Conservation (phyloP, 2,329 filamentous ascomycete species). For the Aspergillus pseudonomiae region DNA sequence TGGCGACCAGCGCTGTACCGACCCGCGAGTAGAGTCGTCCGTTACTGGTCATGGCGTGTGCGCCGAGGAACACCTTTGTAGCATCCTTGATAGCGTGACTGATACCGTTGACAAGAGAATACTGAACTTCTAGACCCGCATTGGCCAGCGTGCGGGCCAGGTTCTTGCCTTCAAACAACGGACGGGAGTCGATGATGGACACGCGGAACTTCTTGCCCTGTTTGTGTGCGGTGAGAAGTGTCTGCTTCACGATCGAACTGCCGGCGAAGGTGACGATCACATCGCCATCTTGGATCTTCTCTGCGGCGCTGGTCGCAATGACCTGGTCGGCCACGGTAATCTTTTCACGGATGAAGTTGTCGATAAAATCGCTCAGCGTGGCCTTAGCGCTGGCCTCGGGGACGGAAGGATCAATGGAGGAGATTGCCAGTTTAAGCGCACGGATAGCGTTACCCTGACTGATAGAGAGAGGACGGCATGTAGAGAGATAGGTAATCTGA, state of each 20-base stretch:
- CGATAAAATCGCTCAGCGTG: slow-evolving; percentile 76
- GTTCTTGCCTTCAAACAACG: slow-evolving; percentile 69
- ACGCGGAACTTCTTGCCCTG: slow-evolving; percentile 78
- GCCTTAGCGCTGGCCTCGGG: slow-evolving; percentile 82
- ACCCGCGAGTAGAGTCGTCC: slow-evolving; percentile 85
- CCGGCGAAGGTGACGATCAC: slow-evolving; percentile 86
- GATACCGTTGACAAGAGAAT: slow-evolving; percentile 78
- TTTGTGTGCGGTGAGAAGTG: slow-evolving; percentile 71
- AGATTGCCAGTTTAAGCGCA: slow-evolving; percentile 89
- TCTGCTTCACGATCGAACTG: slow-evolving; percentile 81
- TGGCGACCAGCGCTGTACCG: slow-evolving; percentile 84
- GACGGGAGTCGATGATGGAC: slow-evolving; percentile 77
- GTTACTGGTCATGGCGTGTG: slow-evolving; percentile 94
- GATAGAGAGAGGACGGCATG: slow-evolving; percentile 93
- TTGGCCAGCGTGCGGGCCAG: slow-evolving; percentile 72
- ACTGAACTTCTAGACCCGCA: slow-evolving; percentile 75
- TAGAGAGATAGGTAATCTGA: slow-evolving; percentile 92
- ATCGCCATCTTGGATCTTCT: slow-evolving; percentile 77
- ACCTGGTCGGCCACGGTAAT: slow-evolving; percentile 84
- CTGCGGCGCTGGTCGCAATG: slow-evolving; percentile 75
- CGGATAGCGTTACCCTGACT: slow-evolving; percentile 97
- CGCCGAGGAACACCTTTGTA: slow-evolving; percentile 78
- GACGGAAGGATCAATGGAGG: slow-evolving; percentile 83
- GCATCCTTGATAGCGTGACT: slow-evolving; percentile 71
- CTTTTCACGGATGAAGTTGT: slow-evolving; percentile 86